phyloP scores from a whole-genome alignment of 1,284 basidiomycete species.

The Trametes versicolor region DNA sequence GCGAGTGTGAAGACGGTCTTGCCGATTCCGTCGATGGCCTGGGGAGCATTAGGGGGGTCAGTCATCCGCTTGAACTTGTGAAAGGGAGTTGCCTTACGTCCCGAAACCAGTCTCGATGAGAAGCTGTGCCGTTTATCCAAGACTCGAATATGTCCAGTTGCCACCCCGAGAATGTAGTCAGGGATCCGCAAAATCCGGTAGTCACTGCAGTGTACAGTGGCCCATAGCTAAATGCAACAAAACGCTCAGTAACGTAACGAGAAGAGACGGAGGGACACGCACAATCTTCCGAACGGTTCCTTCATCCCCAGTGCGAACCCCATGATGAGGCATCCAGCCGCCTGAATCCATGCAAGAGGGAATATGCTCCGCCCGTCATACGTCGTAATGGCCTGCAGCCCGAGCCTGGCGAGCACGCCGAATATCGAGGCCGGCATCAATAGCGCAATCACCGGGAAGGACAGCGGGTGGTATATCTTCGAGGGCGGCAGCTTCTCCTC shows the following conservation, averaged over 20 bases:
- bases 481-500: constrained; percentile 52
- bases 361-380: constrained; percentile 86
- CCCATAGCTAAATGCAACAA: constrained; percentile 73
- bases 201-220: constrained; percentile 91
- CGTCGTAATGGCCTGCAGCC: constrained; percentile 73
- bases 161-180: constrained; percentile 98
- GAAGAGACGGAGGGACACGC: constrained; percentile 46
- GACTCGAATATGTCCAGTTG: constrained; percentile 89
- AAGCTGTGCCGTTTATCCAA: constrained; percentile 78
- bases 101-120: constrained; percentile 74
- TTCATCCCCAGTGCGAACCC: constrained; percentile 79
- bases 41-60: constrained; percentile 29
- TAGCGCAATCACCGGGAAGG: constrained; percentile 71
- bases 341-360: constrained; percentile 89
- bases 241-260: constrained; percentile 17
- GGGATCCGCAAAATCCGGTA: constrained; percentile 95
- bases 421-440: constrained; percentile 83
- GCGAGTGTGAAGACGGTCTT: constrained; percentile 84
- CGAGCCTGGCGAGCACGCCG: constrained; percentile 82
- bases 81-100: constrained; percentile 64
- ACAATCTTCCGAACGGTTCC: constrained; percentile 80
- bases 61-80: neutral
- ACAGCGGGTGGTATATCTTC: constrained; percentile 66
- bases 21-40: constrained; percentile 90
- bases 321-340: constrained; percentile 93